Evolutionary conservation across 768 basidiomycete genomes (phyloP), one percentile per base, ranked within the genome.

Genomic region (Pseudohyphozyma bogoriensis): DNA sequence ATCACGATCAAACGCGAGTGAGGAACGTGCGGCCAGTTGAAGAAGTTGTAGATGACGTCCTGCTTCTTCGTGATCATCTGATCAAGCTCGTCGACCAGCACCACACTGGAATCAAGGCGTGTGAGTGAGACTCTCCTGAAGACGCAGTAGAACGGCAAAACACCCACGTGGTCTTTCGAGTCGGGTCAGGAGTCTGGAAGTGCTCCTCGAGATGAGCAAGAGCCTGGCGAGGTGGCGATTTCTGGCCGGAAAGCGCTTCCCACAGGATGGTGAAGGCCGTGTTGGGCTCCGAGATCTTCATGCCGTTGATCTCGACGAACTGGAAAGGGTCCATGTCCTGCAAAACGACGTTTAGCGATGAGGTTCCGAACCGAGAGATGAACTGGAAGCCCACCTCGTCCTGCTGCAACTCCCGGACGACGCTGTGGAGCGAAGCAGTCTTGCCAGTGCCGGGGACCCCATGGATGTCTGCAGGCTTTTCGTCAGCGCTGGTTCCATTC

Each of bases 371-470:
- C 33, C 15, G 11, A n/a, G 18, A 32, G 28, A 3, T 8, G 20
- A 22, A 12, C 6, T 0, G 46, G 29, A 15, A 15, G 76, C 83
- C 32, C 64, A 89, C 89, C 64, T 82, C 83, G 56, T 82, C 79
- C 71, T 84, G 79, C 70, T 89, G 91, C 15, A 97, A 78, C 71
- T 93, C 88, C 39, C 87, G 81, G 35, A 97, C 82, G 29, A 95
- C 85, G 1, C 86, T 87, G 68, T 96, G 92, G 0, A 97, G 91
- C 0, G 95, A 97, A 0, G 95, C 95, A 1, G 95, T 99, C 76
- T 97, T 99, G 12, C 95, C 93, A 3, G 93, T 97, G 10, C 95
- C 93, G n/a, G 93, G 95, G 10, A 96, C 90, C 12, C 95, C 93
- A 10, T 92, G 91, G 51, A 97, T 95, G 74, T 97, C 92, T 96